Conservation (phyloP, 306 rosid genomes). For the Sophora flavescens region DNA sequence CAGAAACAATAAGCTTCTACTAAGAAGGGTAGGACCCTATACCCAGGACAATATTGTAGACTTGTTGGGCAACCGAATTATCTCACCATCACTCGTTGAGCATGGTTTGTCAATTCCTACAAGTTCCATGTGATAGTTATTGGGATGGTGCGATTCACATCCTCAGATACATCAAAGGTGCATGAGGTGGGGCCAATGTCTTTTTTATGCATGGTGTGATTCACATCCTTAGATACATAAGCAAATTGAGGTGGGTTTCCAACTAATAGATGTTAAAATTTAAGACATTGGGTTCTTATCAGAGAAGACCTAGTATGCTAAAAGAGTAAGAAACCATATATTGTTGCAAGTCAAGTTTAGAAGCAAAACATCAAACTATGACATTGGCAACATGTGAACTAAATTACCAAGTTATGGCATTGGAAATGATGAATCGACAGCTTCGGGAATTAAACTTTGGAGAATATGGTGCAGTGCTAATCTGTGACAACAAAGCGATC, state of each 20-base stretch:
- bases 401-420: too few relatives aligned
- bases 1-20: constrained; percentile 5
- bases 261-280: neutral
- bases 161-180: neutral
- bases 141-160: neutral
- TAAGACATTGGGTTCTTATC: neutral
- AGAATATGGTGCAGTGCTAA: neutral
- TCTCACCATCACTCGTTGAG: neutral
- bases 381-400: neutral
- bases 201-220: neutral
- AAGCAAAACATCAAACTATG: constrained; percentile 4
- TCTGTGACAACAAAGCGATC: neutral
- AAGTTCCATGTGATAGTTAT: neutral
- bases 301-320: constrained; percentile 7
- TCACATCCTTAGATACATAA: neutral
- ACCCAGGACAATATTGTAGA: neutral
- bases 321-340: neutral
- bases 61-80: neutral
- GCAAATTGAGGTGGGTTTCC: neutral
- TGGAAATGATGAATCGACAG: neutral
- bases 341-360: neutral
- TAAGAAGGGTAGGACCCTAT: neutral
- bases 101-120: neutral
- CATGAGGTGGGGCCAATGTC: neutral
- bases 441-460: neutral